A percentile compares a stretch with the other conserved stretches of the same genome.
These are phyloP conservation scores for Pezicula rhizophila DNA, from an alignment of 2,329 filamentous ascomycete genomes.

Conservation along the genomic window DNA sequence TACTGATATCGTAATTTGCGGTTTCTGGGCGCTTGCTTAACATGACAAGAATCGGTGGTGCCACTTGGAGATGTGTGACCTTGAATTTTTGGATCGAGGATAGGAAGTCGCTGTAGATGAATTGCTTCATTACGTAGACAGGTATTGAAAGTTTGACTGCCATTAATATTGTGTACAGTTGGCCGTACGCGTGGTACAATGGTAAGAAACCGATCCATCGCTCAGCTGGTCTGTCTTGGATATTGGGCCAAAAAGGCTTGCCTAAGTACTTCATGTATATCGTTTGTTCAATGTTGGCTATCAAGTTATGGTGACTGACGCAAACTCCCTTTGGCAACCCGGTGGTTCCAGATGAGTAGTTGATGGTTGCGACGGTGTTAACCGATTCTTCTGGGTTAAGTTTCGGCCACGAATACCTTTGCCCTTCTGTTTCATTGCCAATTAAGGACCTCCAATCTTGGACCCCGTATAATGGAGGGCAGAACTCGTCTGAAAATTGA, in stretches of 20 bases:
- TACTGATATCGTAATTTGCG: conserved; percentile 45
- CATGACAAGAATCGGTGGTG: conserved; percentile 53
- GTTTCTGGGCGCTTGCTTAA: conserved; percentile 52
- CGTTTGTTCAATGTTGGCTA: conserved; percentile 44
- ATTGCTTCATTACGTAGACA: conserved; percentile 52
- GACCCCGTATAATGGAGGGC: conserved; percentile 31
- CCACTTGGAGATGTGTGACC: conserved; percentile 47
- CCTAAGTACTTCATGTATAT: conserved; percentile 38
- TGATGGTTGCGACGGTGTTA: conserved; percentile 36
- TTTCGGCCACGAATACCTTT: conserved; percentile 57
- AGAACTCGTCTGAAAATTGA: conserved; percentile 39
- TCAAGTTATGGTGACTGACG: conserved; percentile 42
- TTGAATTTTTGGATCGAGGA: conserved; percentile 41
- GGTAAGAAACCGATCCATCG: conserved; percentile 57
- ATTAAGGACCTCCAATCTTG: conserved; percentile 61
- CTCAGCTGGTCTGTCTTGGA: conserved; percentile 34
- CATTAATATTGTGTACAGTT: conserved; percentile 45
- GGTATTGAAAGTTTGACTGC: conserved; percentile 37
- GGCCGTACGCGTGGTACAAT: conserved; percentile 57
- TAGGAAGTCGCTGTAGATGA: conserved; percentile 48
- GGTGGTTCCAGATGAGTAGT: conserved; percentile 44
- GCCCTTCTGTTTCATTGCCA: conserved; percentile 42
- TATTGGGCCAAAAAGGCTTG: conserved; percentile 26
- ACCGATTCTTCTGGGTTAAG: conserved; percentile 33
- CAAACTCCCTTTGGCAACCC: conserved; percentile 44